phyloP scores from a whole-genome alignment of 345 rosid species.

The Durio zibethinus region DNA sequence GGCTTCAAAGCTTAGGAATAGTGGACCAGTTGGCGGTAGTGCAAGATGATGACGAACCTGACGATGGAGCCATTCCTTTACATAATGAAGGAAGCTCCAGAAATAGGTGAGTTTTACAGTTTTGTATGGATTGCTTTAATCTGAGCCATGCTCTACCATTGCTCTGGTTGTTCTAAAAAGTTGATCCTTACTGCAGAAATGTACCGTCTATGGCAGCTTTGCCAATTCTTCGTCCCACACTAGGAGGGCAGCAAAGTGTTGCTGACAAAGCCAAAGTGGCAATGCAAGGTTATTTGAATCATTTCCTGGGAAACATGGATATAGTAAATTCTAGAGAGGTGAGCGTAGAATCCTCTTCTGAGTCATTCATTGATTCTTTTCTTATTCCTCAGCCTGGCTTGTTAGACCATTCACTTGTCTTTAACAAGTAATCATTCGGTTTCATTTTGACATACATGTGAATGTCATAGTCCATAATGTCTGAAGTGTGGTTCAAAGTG shows the following conservation, averaged over 20 bases:
- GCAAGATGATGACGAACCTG: conserved; percentile 89
- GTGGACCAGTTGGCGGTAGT: conserved; percentile 63
- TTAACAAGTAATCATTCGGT: not conserved
- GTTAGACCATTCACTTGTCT: not conserved
- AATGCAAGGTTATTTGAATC: conserved; percentile 90
- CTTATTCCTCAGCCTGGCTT: not conserved
- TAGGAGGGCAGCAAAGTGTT: conserved; percentile 63
- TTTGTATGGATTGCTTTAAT: not conserved
- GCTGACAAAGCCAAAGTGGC: conserved; percentile 68
- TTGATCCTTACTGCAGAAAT: conserved; percentile 38
- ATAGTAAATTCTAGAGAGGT: conserved; percentile 88
- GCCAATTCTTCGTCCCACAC: conserved; percentile 61
- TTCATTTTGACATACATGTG: no score
- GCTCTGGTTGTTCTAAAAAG: not conserved
- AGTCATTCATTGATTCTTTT: not conserved
- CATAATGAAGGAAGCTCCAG: conserved; percentile 61
- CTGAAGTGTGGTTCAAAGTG: not conserved
- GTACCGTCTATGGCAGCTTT: conserved; percentile 81
- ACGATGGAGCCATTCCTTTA: conserved; percentile 76
- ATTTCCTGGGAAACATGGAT: conserved; percentile 80
- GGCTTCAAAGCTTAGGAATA: conserved; percentile 86
- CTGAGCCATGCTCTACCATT: not conserved
- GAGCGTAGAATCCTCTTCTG: conserved; percentile 11
- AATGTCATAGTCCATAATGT: not conserved
- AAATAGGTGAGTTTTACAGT: conserved; percentile 43